phyloP scores from a whole-genome alignment of 208 protist genomes.

The Acanthamoeba sp. region DNA sequence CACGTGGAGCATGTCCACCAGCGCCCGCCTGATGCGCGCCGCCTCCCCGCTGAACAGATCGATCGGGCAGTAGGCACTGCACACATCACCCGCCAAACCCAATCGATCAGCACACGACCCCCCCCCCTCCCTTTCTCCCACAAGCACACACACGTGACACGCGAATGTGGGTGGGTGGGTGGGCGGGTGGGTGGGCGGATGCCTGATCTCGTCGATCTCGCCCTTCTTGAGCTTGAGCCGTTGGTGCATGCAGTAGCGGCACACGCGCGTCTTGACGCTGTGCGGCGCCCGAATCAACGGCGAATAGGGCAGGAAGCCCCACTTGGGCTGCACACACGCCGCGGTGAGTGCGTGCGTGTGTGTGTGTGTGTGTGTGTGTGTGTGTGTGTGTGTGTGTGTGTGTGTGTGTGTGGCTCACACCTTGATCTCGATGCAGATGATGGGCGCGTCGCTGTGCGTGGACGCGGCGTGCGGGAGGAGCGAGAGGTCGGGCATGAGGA shows the following conservation, averaged over 20 bases:
- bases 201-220: slow-evolving; percentile 69
- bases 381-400: not conserved
- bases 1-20: slow-evolving; percentile 61
- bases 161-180: not conserved
- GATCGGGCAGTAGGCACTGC: slow-evolving; percentile 59
- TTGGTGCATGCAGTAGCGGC: slow-evolving; percentile 73
- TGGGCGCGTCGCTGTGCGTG: not conserved
- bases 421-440: slow-evolving; percentile 75
- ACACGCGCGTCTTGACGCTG: slow-evolving; percentile 54
- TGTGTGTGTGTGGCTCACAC: not conserved
- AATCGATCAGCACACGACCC: no score
- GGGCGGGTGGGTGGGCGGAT: not conserved
- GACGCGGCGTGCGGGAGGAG: not conserved
- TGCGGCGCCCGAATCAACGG: slow-evolving; percentile 60
- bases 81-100: not conserved
- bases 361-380: not conserved
- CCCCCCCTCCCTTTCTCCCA: no score
- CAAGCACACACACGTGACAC: not conserved
- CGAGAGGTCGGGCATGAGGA: slow-evolving; percentile 70
- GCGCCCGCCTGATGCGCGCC: slow-evolving; percentile 51
- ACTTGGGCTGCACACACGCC: slow-evolving; percentile 58
- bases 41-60: slow-evolving; percentile 63
- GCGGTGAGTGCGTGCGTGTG: no score
- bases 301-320: slow-evolving; percentile 71
- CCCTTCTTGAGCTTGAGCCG: slow-evolving; percentile 48